Evolutionary conservation across 1,139 yeast genomes (phyloP).

Genomic region (Geotrichum phurueaensis): DNA sequence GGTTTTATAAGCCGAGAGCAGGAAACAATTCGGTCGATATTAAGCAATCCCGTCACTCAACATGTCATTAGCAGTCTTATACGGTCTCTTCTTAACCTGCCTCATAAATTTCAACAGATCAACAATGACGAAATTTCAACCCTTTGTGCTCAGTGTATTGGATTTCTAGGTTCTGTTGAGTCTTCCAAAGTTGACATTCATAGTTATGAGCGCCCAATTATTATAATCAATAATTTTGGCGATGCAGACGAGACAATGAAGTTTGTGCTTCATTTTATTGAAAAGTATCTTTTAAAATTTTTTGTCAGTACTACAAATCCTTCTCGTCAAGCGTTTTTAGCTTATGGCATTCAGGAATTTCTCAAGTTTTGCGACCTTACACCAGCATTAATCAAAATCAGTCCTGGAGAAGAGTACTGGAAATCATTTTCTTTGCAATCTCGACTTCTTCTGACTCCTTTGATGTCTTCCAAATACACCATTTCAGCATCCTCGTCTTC

Average conservation of each 20-base stretch:
- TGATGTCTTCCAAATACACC: constrained; percentile 63
- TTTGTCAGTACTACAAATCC: constrained; percentile 92
- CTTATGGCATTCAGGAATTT: constrained; percentile 85
- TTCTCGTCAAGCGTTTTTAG: constrained; percentile 72
- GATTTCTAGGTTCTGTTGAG: constrained; percentile 76
- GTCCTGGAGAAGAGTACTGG: constrained; percentile 43
- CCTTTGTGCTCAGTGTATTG: constrained; percentile 62
- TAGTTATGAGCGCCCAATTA: constrained; percentile 41
- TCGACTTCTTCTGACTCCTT: constrained; percentile 68
- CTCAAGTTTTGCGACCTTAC: constrained; percentile 59
- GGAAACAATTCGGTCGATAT: constrained; percentile 40
- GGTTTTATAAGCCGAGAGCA: constrained; percentile 48
- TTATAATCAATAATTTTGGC: constrained; percentile 55
- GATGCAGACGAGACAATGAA: constrained; percentile 57
- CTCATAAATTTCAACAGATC: constrained; percentile 32
- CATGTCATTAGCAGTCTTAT: constrained; percentile 43
- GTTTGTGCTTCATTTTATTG: constrained; percentile 62
- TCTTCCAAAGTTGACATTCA: constrained; percentile 52
- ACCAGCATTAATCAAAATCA: constrained; percentile 19
- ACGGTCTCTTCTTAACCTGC: constrained; percentile 51
- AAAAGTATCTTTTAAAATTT: constrained; percentile 64
- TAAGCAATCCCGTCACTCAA: constrained; percentile 28
- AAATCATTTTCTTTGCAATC: constrained; percentile 58
- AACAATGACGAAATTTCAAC: constrained; percentile 45
- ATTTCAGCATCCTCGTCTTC: constrained; percentile 42